Conservation (phyloP, 805 yeast species). For the Schwanniomyces sp. region DNA sequence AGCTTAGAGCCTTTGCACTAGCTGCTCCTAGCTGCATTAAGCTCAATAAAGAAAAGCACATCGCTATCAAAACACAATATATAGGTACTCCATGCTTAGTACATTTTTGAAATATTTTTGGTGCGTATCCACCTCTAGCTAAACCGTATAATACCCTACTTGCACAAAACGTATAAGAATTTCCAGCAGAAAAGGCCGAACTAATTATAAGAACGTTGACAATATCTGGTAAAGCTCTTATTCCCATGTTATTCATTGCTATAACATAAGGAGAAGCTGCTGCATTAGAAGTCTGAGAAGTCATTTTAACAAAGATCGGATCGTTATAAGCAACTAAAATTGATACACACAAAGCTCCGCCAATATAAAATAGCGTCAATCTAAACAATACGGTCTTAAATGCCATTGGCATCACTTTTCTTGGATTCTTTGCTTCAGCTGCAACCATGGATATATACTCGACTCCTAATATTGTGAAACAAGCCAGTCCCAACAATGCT, state of each 20-base stretch:
- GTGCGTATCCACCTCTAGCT: slow-evolving; percentile 19
- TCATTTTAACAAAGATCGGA: slow-evolving; percentile 12
- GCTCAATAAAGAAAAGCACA: slow-evolving; percentile 30
- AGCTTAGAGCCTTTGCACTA: too few relatives aligned
- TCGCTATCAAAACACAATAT: slow-evolving; percentile 15
- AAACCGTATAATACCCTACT: slow-evolving; percentile 25
- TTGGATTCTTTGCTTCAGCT: slow-evolving; percentile 64
- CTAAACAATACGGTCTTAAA: slow-evolving; percentile 52
- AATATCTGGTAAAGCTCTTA: slow-evolving; percentile 63
- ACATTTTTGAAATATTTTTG: slow-evolving; percentile 13
- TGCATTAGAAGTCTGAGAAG: slow-evolving; percentile 20
- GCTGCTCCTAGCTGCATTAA: too few relatives aligned
- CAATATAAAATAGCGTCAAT: slow-evolving; percentile 28
- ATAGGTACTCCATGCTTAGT: slow-evolving; percentile 18
- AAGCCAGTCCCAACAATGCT: neutral
- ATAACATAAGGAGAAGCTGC: slow-evolving; percentile 79
- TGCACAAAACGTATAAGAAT: slow-evolving; percentile 26
- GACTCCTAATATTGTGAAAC: neutral
- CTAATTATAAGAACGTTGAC: slow-evolving; percentile 66
- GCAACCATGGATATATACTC: slow-evolving; percentile 14
- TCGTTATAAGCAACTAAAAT: slow-evolving; percentile 21
- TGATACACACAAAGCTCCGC: slow-evolving; percentile 17
- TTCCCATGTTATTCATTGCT: slow-evolving; percentile 42
- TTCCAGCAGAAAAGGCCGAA: slow-evolving; percentile 71
- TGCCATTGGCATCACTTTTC: slow-evolving; percentile 60